Evolutionary conservation across 1,284 basidiomycete genomes (phyloP).

Genomic region (Ceraceosorus bombacis): DNA sequence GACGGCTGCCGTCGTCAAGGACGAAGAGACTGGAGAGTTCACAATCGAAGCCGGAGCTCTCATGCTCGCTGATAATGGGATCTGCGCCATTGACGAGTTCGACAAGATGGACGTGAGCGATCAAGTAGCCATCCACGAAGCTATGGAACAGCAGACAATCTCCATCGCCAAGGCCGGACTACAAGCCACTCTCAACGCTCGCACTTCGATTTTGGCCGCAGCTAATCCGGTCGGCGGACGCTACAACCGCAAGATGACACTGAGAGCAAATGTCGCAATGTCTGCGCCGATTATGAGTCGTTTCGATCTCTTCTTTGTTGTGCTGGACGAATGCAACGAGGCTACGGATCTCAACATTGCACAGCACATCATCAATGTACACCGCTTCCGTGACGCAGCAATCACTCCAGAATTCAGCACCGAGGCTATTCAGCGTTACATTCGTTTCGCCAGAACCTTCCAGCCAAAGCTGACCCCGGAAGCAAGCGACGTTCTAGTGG

Average conservation of each 20-base stretch:
- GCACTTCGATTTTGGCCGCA: slow-evolving; percentile 93
- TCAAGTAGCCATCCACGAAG: slow-evolving; percentile 98
- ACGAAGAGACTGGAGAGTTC: slow-evolving; percentile 98
- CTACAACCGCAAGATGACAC: slow-evolving; percentile 88
- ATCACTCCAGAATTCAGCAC: slow-evolving; percentile 95
- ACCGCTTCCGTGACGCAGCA: slow-evolving; percentile 87
- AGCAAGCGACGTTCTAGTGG: slow-evolving; percentile 84
- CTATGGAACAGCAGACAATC: slow-evolving; percentile 99
- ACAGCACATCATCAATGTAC: slow-evolving; percentile 93
- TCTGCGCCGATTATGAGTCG: slow-evolving; percentile 98
- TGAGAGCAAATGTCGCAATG: slow-evolving; percentile 96
- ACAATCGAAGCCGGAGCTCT: slow-evolving; percentile 92
- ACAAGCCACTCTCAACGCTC: slow-evolving; percentile 93
- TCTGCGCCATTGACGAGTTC: slow-evolving; percentile 99
- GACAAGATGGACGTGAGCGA: slow-evolving; percentile 99
- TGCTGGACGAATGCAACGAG: slow-evolving; percentile 94
- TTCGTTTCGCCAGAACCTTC: slow-evolving; percentile 91
- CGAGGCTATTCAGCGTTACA: slow-evolving; percentile 90
- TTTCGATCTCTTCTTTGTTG: slow-evolving; percentile 97
- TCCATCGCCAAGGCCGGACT: slow-evolving; percentile 99
- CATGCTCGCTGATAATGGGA: slow-evolving; percentile 99
- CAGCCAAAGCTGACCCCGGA: slow-evolving; percentile 75
- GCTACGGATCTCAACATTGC: slow-evolving; percentile 87
- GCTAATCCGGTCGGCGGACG: slow-evolving; percentile 94
- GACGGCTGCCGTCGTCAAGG: slow-evolving; percentile 94